Evolutionary conservation across 345 rosid species (phyloP).

Genomic region (Citrus unshiu): DNA sequence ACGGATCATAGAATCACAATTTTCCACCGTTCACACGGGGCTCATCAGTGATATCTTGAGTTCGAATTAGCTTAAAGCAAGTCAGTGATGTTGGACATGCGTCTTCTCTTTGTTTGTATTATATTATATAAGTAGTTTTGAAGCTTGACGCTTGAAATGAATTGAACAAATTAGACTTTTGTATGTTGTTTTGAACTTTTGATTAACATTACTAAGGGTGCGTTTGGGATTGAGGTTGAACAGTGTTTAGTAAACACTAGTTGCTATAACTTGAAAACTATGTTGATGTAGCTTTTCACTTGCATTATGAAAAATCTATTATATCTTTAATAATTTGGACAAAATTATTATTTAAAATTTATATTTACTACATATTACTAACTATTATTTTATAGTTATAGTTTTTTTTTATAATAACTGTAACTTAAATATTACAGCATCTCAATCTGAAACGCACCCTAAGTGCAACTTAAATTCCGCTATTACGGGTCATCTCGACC

Average conservation of each 20-base stretch:
- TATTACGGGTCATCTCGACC: too few species aligned
- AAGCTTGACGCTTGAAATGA: too few species aligned
- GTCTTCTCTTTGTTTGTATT: not conserved
- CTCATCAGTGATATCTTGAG: not conserved
- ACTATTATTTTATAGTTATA: fast-evolving
- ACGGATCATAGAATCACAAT: not conserved
- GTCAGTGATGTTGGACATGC: not conserved
- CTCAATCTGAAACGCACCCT: too few species aligned
- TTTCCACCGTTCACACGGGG: not conserved
- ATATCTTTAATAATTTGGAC: too few species aligned
- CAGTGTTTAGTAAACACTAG: fast-evolving
- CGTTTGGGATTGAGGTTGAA: fast-evolving
- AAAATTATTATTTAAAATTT: too few species aligned
- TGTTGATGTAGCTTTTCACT: too few species aligned
- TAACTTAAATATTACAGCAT: fast-evolving
- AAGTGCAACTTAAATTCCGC: too few species aligned
- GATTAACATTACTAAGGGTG: too few species aligned
- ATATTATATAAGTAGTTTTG: not conserved
- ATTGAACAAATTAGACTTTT: too few species aligned
- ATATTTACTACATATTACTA: too few species aligned
- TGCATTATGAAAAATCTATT: too few species aligned
- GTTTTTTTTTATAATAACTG: fast-evolving
- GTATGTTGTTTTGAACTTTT: not conserved
- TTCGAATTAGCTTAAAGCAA: not conserved
- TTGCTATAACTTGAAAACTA: too few species aligned